Percentiles rank a stretch among this genome's conserved stretches.
Evolutionary conservation across 768 basidiomycete genomes (phyloP).

Genomic region (Psilocybe azurescens): DNA sequence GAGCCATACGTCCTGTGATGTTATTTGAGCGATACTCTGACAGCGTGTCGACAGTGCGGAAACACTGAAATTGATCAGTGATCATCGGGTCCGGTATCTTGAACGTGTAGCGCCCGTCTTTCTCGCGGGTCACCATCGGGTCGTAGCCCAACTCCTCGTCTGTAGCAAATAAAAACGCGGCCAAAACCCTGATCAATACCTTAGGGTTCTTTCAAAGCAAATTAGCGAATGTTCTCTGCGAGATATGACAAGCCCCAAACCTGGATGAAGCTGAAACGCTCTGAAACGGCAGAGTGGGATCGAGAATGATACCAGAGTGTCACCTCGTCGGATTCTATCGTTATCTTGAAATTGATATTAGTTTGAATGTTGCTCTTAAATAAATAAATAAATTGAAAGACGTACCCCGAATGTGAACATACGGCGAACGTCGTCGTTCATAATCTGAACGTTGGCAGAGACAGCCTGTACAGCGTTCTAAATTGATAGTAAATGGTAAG

Average conservation of each 20-base stretch:
- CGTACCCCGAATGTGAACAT: not conserved
- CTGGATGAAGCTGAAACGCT: not conserved
- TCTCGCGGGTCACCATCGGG: not conserved
- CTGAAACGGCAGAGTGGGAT: not conserved
- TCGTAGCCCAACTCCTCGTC: constrained; percentile 4
- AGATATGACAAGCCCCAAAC: not conserved
- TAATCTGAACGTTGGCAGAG: not conserved
- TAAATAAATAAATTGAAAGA: not conserved
- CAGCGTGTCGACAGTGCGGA: not conserved
- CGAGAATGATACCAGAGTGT: not conserved
- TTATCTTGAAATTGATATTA: not conserved
- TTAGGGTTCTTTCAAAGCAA: not conserved
- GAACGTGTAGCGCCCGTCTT: not conserved
- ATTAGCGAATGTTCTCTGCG: not conserved
- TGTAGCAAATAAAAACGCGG: constrained; percentile 4
- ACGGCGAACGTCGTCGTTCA: constrained; percentile 3
- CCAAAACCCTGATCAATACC: not conserved
- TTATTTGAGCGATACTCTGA: constrained; percentile 8
- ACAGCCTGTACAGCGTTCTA: not conserved
- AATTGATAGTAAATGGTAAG: not conserved
- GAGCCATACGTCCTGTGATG: constrained; percentile 13
- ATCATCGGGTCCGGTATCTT: not conserved
- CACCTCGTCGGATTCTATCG: not conserved
- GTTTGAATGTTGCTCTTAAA: not conserved
- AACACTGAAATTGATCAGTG: not conserved